Base-by-base conservation (phyloP, 1,284 basidiomycete species). In the Tilletiaria anomala region DNA sequence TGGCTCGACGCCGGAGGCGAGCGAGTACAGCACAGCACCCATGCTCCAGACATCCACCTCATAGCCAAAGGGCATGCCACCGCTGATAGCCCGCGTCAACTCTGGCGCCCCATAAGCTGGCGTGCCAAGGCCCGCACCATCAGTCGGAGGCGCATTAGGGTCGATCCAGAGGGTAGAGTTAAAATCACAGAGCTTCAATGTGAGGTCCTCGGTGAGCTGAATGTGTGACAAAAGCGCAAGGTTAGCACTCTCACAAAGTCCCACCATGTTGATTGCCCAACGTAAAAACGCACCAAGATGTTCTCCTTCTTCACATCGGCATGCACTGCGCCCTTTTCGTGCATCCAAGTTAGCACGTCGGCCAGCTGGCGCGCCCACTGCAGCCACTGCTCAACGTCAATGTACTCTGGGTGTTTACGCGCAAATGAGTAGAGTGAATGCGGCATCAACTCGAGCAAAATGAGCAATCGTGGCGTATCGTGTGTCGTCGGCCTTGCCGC, bases 241-340 rank as follows among this genome's bases (percentile, higher is more conserved):
- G n/a, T n/a, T n/a, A n/a, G n/a, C n/a, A n/a, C n/a, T n/a, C n/a
- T n/a, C n/a, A n/a, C n/a, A n/a, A n/a, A n/a, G n/a, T n/a, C n/a
- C n/a, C n/a, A n/a, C n/a, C n/a, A n/a, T n/a, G n/a, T n/a, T n/a
- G n/a, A n/a, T n/a, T n/a, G n/a, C n/a, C n/a, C n/a, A n/a, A n/a
- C n/a, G n/a, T n/a, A 29, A n/a, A 29, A 8, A 29, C 26, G 26
- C n/a, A 29, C 26, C 26, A 29, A 29, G 10, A 29, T 55, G 40
- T 66, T 66, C 37, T 66, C 60, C 40, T 56, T 54, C 44, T 66
- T 66, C 39, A 66, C 51, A 40, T 66, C 63, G 8, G 55, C 53
- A 32, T 66, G 63, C 4, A 62, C 51, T 32, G 57, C 61, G 8
- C 60, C 61, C 6, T 50, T 48, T 1, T 21, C 38, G 42, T 66